Conservation (phyloP, 1,284 basidiomycete genomes). For the Rugosomyces carneus region DNA sequence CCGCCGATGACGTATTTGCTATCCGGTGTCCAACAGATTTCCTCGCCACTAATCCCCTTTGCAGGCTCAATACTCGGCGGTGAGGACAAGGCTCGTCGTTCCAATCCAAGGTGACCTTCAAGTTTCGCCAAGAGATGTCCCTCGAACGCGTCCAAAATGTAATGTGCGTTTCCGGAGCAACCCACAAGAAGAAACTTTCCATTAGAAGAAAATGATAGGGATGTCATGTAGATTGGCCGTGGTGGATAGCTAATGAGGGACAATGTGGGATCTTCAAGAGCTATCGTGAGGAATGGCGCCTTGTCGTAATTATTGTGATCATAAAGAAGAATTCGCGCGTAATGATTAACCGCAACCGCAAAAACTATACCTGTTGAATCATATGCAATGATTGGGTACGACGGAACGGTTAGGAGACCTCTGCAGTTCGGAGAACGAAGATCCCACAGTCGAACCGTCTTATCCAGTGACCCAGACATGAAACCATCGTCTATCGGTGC, state of each 20-base stretch:
- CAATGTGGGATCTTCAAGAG: slow-evolving; percentile 77
- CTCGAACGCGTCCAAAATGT: slow-evolving; percentile 86
- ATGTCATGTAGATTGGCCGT: slow-evolving; percentile 87
- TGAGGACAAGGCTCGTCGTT: slow-evolving; percentile 52
- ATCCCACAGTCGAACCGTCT: slow-evolving; percentile 97
- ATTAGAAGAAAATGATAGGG: slow-evolving; percentile 83
- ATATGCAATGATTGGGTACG: slow-evolving; percentile 82
- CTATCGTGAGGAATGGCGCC: slow-evolving; percentile 81
- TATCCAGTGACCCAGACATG: slow-evolving; percentile 90
- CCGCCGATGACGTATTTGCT: slow-evolving; percentile 82
- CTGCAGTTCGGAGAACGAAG: slow-evolving; percentile 75
- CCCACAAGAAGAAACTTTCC: slow-evolving; percentile 90
- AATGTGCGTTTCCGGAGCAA: slow-evolving; percentile 89
- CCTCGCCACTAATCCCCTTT: slow-evolving; percentile 81
- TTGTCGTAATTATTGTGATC: slow-evolving; percentile 88
- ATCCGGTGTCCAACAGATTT: slow-evolving; percentile 89
- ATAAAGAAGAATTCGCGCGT: slow-evolving; percentile 83
- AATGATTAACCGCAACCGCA: slow-evolving; percentile 86
- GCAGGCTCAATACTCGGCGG: slow-evolving; percentile 61
- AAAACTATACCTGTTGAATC: slow-evolving; percentile 89
- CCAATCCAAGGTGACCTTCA: slow-evolving; percentile 76
- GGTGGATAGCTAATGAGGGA: slow-evolving; percentile 73
- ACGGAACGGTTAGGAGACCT: slow-evolving; percentile 66
- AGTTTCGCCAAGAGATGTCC: slow-evolving; percentile 78
- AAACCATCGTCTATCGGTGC: slow-evolving; percentile 94